phyloP scores from a whole-genome alignment of 202 grass and related monocot genomes.

The Zoysia matrella region DNA sequence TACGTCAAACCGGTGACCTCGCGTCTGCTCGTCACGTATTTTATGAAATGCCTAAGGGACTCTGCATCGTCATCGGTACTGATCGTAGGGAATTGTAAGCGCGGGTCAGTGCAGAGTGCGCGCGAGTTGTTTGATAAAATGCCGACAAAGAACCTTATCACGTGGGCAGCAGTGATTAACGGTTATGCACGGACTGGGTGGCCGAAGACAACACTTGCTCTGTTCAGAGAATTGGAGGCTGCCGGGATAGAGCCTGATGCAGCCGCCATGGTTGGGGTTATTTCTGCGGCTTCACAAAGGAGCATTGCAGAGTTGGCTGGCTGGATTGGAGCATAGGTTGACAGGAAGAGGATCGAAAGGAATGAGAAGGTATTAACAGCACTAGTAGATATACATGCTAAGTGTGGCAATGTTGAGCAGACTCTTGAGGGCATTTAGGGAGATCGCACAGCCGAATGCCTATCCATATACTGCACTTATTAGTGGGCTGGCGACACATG shows the following conservation, averaged over 20 bases:
- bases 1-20: conserved; percentile 62
- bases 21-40: conserved; percentile 48
- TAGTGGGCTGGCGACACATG: conserved; percentile 75
- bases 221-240: conserved; percentile 54
- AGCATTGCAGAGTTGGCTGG: conserved; percentile 54
- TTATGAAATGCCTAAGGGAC: conserved; percentile 62
- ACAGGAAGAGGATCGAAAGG: conserved; percentile 62
- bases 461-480: conserved; percentile 78
- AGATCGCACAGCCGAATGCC: conserved; percentile 64
- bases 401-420: conserved; percentile 70
- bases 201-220: conserved; percentile 46
- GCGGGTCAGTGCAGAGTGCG: conserved; percentile 39
- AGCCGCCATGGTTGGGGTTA: conserved; percentile 66
- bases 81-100: conserved; percentile 57
- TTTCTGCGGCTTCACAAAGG: conserved; percentile 62
- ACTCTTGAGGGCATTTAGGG: conserved; percentile 56
- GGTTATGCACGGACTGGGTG: conserved; percentile 63
- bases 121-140: conserved; percentile 63
- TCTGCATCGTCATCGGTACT: conserved; percentile 55
- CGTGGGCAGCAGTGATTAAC: conserved; percentile 67
- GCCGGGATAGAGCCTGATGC: conserved; percentile 59
- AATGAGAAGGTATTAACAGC: conserved; percentile 72
- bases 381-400: conserved; percentile 76
- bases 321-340: conserved; percentile 56
- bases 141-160: conserved; percentile 60